Evolutionary conservation across 2,329 filamentous ascomycete genomes (phyloP).

Genomic region (Xenosphaeropsis pyriputrescens): DNA sequence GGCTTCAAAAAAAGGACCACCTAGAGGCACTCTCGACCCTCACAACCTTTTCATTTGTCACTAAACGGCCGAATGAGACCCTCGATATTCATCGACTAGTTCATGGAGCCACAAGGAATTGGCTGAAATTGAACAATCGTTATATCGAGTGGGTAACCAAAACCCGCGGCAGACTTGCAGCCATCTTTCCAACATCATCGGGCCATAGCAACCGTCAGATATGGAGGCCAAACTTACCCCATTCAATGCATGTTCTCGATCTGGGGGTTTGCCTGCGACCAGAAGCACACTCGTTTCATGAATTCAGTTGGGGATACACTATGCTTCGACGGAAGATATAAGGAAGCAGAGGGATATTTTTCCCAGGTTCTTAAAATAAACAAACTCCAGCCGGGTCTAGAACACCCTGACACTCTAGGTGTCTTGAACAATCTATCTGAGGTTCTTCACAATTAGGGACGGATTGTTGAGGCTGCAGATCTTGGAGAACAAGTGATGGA

Average conservation of each 20-base stretch:
- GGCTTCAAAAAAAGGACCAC: background rate
- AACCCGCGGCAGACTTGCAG: background rate
- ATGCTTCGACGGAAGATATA: background rate
- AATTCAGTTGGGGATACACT: too few species aligned
- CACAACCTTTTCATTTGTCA: conserved; percentile 2
- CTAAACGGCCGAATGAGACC: background rate
- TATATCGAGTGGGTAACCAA: background rate
- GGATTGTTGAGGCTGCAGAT: conserved; percentile 1
- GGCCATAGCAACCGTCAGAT: background rate
- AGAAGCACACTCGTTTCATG: too few species aligned
- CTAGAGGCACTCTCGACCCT: conserved; percentile 1
- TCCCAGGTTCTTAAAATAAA: background rate
- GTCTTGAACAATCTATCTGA: conserved; percentile 1
- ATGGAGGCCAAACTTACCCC: conserved; percentile 2
- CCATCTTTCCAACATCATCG: background rate
- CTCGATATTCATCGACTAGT: conserved; percentile 1
- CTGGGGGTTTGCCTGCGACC: too few species aligned
- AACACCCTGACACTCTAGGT: conserved; percentile 1
- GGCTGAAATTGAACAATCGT: background rate
- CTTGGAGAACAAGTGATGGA: too few species aligned
- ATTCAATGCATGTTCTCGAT: background rate
- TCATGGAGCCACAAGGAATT: conserved; percentile 1
- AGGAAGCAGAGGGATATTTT: background rate
- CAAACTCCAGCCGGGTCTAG: conserved; percentile 1
- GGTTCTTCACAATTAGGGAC: conserved; percentile 1